A percentile compares a stretch with the other conserved stretches of the same genome.
phyloP scores from a whole-genome alignment of 192 early-diverging fungal species.

The Backusella psychrophila region DNA sequence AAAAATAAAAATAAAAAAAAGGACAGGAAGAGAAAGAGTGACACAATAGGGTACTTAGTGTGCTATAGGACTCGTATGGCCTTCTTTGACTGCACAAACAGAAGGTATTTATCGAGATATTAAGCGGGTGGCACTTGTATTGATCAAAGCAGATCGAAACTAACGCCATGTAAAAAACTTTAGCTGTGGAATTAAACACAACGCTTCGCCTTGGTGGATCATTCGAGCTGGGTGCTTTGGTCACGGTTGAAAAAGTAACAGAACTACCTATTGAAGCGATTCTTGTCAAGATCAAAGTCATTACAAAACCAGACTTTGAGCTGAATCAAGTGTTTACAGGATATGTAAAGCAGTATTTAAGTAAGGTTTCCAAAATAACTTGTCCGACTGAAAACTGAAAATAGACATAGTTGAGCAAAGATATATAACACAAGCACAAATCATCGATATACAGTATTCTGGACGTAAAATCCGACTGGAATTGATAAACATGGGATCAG shows the following conservation, averaged over 20 bases:
- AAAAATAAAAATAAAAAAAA: neutral
- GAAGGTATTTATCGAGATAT: conserved; percentile 26
- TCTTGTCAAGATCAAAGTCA: conserved; percentile 36
- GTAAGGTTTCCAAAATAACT: conserved; percentile 29
- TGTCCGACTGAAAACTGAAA: neutral
- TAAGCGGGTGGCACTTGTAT: neutral
- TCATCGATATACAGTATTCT: conserved; percentile 56
- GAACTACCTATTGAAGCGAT: conserved; percentile 18
- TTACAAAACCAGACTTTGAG: conserved; percentile 38
- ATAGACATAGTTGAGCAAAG: conserved; percentile 50
- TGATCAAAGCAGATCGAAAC: neutral
- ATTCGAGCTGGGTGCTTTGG: conserved; percentile 45
- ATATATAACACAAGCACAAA: conserved; percentile 47
- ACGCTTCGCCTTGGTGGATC: conserved; percentile 44
- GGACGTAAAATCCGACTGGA: conserved; percentile 48
- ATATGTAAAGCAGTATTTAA: conserved; percentile 60
- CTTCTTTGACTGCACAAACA: conserved; percentile 41
- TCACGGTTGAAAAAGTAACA: conserved; percentile 16
- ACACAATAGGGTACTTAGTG: conserved; percentile 5
- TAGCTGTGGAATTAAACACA: conserved; percentile 51
- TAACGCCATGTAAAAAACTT: neutral
- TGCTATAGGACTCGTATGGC: conserved; percentile 56
- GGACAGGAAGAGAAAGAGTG: neutral
- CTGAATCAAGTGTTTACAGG: conserved; percentile 49
- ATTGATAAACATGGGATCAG: conserved; percentile 11